Evolutionary conservation across 768 basidiomycete genomes (phyloP), one percentile per base, ranked within the genome.

Genomic region (Suillus occidentalis): DNA sequence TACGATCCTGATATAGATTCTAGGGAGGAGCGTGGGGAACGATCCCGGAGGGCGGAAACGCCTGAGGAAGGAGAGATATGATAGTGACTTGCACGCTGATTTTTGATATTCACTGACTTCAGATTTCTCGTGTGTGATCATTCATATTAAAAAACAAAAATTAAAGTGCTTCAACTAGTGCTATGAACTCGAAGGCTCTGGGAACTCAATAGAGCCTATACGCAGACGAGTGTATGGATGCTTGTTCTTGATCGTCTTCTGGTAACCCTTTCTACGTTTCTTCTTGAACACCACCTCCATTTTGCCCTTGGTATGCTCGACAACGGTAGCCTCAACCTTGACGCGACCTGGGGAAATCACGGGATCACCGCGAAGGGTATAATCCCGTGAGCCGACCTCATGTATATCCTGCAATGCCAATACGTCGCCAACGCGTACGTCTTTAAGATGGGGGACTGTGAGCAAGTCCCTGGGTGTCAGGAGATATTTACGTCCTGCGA

Each of bases 211-310:
- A 55, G 89, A 84, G 22, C 95, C 95, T 68, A 99, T 91, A 60
- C 96, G 85, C 65, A 99, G 84, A 73, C 95, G 87, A n/a, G 97
- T 99, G 81, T 92, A 99, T 2, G 90, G 91, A 74, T 95, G 94
- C 78, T 98, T 99, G 77, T 94, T 90, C 75, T 87, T 85, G 68
- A 98, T 93, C 9, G 93, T 95, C 80, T 94, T 93, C 79, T 92
- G 87, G 80, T 99, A 99, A 12, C 97, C 95, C 83, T 99, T 98
- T 88, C 97, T 89, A 79, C 95, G 82, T 83, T 99, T 99, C 83
- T 96, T 97, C 84, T 98, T 97, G 80, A 96, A 87, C 62, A 92
- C 91, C 71, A 82, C 84, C 78, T 97, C 92, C 92, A 99, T 91
- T 61, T 85, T 84, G 9, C 94, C 92, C 77, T 96, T 98, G 50